Evolutionary conservation across 2,329 filamentous ascomycete species (phyloP).

Genomic region (Monilinia polystroma): DNA sequence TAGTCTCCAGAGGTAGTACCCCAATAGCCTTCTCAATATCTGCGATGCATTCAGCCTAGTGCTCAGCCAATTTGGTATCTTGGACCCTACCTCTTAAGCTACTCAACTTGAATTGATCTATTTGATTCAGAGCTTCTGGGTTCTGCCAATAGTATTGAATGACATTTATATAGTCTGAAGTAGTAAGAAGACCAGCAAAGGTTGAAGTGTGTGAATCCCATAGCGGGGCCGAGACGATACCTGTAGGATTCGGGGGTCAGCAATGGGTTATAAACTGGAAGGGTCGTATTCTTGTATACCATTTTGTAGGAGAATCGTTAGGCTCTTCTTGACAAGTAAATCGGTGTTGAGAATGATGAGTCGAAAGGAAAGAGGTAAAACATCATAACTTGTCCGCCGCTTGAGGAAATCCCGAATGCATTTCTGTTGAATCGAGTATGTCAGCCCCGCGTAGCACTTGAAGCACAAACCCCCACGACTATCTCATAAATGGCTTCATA

Average conservation of each 20-base stretch:
- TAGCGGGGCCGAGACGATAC: slow-evolving; percentile 93
- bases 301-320: slow-evolving; percentile 94
- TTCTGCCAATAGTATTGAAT: slow-evolving; percentile 99
- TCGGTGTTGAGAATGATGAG: slow-evolving; percentile 95
- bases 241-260: slow-evolving; percentile 48
- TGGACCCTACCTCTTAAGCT: slow-evolving; percentile 74
- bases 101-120: slow-evolving; percentile 91
- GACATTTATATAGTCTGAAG: slow-evolving; percentile 96
- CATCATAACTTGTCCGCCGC: slow-evolving; percentile 95
- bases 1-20: slow-evolving; percentile 85
- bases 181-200: slow-evolving; percentile 91
- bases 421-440: slow-evolving; percentile 54
- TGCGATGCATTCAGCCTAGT: slow-evolving; percentile 43
- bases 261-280: neutral
- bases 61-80: slow-evolving; percentile 11
- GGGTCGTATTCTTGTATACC: slow-evolving; percentile 51
- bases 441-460: slow-evolving; percentile 35
- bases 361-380: slow-evolving; percentile 91
- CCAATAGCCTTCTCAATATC: slow-evolving; percentile 95
- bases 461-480: slow-evolving; percentile 19
- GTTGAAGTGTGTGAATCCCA: slow-evolving; percentile 94
- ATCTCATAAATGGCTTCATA: slow-evolving; percentile 16
- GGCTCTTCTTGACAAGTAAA: slow-evolving; percentile 92
- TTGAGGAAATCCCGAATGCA: slow-evolving; percentile 94
- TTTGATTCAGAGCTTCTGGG: slow-evolving; percentile 81